Percentiles rank a stretch among this genome's conserved stretches.
Evolutionary conservation across 108 stramenopile genomes (phyloP).

Genomic region (Pseudonitzschia multiseries): DNA sequence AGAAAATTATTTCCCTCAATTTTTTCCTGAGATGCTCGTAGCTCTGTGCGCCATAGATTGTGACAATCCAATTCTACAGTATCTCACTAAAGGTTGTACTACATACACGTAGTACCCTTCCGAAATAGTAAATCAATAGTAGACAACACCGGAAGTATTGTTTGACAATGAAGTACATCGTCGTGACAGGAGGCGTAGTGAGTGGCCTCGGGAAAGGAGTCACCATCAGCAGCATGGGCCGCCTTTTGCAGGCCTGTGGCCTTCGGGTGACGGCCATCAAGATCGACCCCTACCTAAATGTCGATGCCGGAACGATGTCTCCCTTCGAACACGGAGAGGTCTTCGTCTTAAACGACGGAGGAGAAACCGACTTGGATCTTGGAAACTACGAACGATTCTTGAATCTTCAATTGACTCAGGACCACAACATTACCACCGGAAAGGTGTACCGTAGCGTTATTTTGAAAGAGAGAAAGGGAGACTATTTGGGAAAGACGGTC

Average conservation of each 20-base stretch:
- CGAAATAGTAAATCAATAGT: no score
- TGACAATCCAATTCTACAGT: not conserved
- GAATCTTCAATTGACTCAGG: slow-evolving; percentile 79
- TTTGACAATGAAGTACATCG: slow-evolving; percentile 82
- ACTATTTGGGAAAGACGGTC: slow-evolving; percentile 98
- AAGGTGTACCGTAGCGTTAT: slow-evolving; percentile 96
- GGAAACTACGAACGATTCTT: slow-evolving; percentile 99
- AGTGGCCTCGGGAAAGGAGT: slow-evolving; percentile 98
- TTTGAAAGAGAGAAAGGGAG: slow-evolving; percentile 92
- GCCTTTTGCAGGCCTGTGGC: slow-evolving; percentile 91
- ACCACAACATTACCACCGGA: slow-evolving; percentile 97
- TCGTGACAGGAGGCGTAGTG: slow-evolving; percentile 98
- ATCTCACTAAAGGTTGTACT: no score
- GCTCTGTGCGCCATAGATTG: not conserved
- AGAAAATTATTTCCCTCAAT: not conserved
- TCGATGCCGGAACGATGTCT: slow-evolving; percentile 97
- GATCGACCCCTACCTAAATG: slow-evolving; percentile 98
- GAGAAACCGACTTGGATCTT: slow-evolving; percentile 98
- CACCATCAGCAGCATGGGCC: slow-evolving; percentile 95
- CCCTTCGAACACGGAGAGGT: slow-evolving; percentile 96
- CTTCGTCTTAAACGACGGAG: slow-evolving; percentile 97
- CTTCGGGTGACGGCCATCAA: slow-evolving; percentile 94
- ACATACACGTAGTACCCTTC: no score
- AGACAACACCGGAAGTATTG: not conserved
- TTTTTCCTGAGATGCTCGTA: not conserved